Percentiles rank a stretch among this genome's conserved stretches.
Evolutionary conservation across 805 yeast species (phyloP).

Genomic region (Cyberlindnera americana): DNA sequence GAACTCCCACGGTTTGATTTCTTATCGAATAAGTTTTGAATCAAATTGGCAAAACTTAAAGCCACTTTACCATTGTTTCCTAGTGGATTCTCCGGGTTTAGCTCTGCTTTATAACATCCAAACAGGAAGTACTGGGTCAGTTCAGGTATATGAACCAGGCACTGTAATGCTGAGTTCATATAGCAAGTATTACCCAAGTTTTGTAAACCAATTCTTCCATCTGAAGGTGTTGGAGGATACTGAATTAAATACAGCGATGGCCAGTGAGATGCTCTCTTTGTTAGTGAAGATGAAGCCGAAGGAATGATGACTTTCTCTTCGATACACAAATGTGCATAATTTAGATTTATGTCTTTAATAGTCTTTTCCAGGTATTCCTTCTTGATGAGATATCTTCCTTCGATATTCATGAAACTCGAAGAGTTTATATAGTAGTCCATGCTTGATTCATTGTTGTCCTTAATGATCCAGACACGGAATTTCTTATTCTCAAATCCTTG

Average conservation of each 20-base stretch:
- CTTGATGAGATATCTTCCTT: conserved; percentile 24
- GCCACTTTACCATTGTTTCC: conserved; percentile 87
- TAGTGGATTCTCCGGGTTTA: conserved; percentile 75
- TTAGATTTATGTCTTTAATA: conserved; percentile 23
- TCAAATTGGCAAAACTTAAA: conserved; percentile 60
- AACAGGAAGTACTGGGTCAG: conserved; percentile 69
- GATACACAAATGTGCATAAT: conserved; percentile 30
- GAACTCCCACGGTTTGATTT: conserved; percentile 15
- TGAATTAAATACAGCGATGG: conserved; percentile 32
- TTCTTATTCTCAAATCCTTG: conserved; percentile 9
- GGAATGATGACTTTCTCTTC: conserved; percentile 27
- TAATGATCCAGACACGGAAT: conserved; percentile 24
- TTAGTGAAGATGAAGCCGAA: neutral
- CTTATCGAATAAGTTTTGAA: conserved; percentile 53
- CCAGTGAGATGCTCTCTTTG: conserved; percentile 31
- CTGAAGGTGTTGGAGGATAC: conserved; percentile 30
- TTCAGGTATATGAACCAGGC: conserved; percentile 83
- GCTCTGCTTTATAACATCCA: conserved; percentile 56
- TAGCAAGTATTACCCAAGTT: conserved; percentile 91
- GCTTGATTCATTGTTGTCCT: conserved; percentile 11
- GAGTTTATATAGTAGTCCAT: conserved; percentile 27
- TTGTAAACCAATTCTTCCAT: conserved; percentile 58
- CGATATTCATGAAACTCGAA: conserved; percentile 26
- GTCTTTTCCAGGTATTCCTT: conserved; percentile 16
- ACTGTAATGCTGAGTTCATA: conserved; percentile 93